A percentile compares a stretch with the other conserved stretches of the same genome.
These are phyloP conservation scores for Melanomma pulvis-pyrius DNA, from an alignment of 495 filamentous ascomycete species.

Conservation along the genomic window DNA sequence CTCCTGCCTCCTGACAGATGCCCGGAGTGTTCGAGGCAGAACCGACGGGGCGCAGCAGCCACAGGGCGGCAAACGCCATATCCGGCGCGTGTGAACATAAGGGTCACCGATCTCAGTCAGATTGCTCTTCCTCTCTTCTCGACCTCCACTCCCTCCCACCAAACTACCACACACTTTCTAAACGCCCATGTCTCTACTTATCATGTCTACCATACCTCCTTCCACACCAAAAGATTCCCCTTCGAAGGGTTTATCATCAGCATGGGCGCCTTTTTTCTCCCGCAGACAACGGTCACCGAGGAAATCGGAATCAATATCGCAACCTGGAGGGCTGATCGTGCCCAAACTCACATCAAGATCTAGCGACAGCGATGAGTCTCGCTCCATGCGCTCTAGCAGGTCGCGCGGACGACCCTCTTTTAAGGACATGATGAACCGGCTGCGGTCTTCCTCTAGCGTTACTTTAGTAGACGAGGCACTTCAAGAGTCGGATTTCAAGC, in stretches of 20 bases:
- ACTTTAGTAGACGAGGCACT: constrained; percentile 5
- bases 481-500: constrained; percentile 28
- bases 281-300: constrained; percentile 3
- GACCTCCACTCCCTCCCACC: neutral
- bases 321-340: neutral
- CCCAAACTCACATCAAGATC: constrained; percentile 5
- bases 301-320: neutral
- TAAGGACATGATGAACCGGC: constrained; percentile 8
- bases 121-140: neutral
- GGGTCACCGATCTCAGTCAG: neutral
- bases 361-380: constrained; percentile 24
- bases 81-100: constrained; percentile 5
- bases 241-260: constrained; percentile 1
- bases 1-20: neutral
- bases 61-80: constrained; percentile 1
- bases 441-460: constrained; percentile 21
- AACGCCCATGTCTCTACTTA: constrained; percentile 18
- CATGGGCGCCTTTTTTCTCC: neutral
- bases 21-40: constrained; percentile 20
- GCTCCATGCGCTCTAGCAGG: constrained; percentile 15
- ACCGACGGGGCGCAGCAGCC: constrained; percentile 15
- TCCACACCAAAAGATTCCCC: neutral
- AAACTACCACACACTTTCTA: neutral
- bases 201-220: constrained; percentile 26
- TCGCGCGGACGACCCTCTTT: constrained; percentile 15